Evolutionary conservation across 108 stramenopile species (phyloP), one percentile per base, ranked within the genome.

Genomic region (Pseudonitzschia multiseries): DNA sequence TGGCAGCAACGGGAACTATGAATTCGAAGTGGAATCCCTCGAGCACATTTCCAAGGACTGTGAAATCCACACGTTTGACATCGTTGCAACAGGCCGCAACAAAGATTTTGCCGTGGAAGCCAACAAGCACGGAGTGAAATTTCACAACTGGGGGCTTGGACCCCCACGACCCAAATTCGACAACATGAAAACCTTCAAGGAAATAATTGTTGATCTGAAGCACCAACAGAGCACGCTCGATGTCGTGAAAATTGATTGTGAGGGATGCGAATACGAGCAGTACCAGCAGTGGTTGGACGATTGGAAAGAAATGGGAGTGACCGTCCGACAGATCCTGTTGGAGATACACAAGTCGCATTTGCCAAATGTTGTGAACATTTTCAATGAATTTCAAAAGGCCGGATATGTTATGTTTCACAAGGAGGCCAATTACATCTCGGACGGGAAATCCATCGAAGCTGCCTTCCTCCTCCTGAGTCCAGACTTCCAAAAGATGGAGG

Each of bases 161-260:
- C 1, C 14, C 26, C 81, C 28, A 46, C 52, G 24, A 75, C 62
- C n/a, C 22, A 14, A 4, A 59, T 13, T 14, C 57, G 5, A 68
- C 24, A 69, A 29, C 20, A 20, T 43, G 56, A 42, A 17, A 54
- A 22, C 48, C n/a, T 29, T 59, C 6, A 56, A 67, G 68, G 72
- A 63, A 43, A 69, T 88, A 32, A 44, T 83, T 31, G 63, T 74
- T 53, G 26, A 65, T 26, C 75, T 88, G 59, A 84, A 84, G 12
- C 87, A 88, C 33, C 76, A 77, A 9, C 57, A 83, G 17, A 71
- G 82, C 20, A 62, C 66, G 14, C 84, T 88, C 67, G 84, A 88
- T 71, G 63, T 90, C 18, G 82, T 87, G 70, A 87, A 87, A 72
- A 86, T 89, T 78, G 89, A 89, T 64, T 85, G 84, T 54, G 82